Evolutionary conservation across 345 rosid genomes (phyloP).

Genomic region (Lenwebbia sp.): DNA sequence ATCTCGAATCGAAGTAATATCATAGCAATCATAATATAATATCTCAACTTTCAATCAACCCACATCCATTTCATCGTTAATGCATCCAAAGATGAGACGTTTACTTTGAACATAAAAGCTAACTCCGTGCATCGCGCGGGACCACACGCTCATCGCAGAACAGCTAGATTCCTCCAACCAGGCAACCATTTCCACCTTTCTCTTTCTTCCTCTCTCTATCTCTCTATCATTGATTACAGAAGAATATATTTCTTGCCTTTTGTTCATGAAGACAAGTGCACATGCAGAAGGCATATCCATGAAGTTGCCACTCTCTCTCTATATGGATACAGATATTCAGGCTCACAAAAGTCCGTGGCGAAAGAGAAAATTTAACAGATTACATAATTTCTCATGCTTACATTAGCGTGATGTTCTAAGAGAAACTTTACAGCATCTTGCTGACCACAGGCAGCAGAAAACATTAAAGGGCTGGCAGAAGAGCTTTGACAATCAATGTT

Average conservation of each 20-base stretch:
- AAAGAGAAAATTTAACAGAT: neutral
- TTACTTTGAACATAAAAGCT: neutral
- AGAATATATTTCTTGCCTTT: neutral
- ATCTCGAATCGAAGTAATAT: neutral
- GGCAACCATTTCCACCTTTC: neutral
- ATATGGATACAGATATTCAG: neutral
- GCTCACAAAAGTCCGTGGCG: neutral
- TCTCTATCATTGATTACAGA: neutral
- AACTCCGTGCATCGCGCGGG: neutral
- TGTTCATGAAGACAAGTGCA: neutral
- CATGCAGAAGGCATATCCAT: neutral
- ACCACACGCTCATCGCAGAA: neutral
- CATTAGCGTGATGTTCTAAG: constrained; percentile 65
- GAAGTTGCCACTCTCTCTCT: neutral
- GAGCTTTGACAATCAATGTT: constrained; percentile 72
- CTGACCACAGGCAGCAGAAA: constrained; percentile 85
- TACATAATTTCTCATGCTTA: neutral
- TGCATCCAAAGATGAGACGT: neutral
- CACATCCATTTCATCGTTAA: neutral
- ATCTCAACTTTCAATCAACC: neutral
- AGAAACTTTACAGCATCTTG: constrained; percentile 59
- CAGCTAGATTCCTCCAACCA: neutral
- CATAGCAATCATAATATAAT: neutral
- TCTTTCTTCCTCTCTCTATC: neutral
- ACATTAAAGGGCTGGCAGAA: constrained; percentile 72